These are phyloP conservation scores for Chamaecyparis obtusa DNA, from an alignment of 75 land plant genomes.

Conservation along the genomic window DNA sequence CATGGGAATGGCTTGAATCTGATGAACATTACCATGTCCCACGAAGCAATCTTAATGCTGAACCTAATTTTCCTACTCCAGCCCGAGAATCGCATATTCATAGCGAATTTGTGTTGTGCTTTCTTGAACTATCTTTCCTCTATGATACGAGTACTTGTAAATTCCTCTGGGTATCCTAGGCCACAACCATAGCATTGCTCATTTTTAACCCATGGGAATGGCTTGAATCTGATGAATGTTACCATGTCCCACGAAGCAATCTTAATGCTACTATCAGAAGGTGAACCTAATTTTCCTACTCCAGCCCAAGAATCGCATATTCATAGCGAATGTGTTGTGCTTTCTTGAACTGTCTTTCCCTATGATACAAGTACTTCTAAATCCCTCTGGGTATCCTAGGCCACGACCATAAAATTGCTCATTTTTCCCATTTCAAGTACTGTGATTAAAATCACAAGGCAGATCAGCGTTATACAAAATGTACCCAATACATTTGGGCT, in stretches of 20 bases:
- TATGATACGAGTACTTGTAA: slow-evolving; percentile 70
- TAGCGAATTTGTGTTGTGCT: too few relatives aligned
- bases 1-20: slow-evolving; percentile 98
- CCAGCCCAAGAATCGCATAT: too few relatives aligned
- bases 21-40: too few relatives aligned
- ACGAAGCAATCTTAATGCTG: too few relatives aligned
- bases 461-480: slow-evolving; percentile 85
- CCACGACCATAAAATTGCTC: slow-evolving; percentile 96
- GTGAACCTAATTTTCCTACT: too few relatives aligned
- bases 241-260: too few relatives aligned
- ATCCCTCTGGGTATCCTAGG: slow-evolving; percentile 90
- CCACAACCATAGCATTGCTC: slow-evolving; percentile 96
- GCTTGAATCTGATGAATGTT: too few relatives aligned
- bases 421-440: slow-evolving; percentile 95
- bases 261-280: too few relatives aligned
- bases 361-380: slow-evolving; percentile 69
- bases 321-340: too few relatives aligned
- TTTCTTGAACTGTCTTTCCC: slow-evolving; percentile 58
- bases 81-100: too few relatives aligned
- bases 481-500: slow-evolving; percentile 93
- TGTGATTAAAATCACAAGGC: slow-evolving; percentile 97
- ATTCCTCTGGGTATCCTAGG: slow-evolving; percentile 91
- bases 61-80: too few relatives aligned
- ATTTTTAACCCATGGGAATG: slow-evolving; percentile 97
- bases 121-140: slow-evolving; percentile 59